Evolutionary conservation across 2,329 filamentous ascomycete genomes (phyloP), one percentile per base, ranked within the genome.

Genomic region (Penicillium sp.): DNA sequence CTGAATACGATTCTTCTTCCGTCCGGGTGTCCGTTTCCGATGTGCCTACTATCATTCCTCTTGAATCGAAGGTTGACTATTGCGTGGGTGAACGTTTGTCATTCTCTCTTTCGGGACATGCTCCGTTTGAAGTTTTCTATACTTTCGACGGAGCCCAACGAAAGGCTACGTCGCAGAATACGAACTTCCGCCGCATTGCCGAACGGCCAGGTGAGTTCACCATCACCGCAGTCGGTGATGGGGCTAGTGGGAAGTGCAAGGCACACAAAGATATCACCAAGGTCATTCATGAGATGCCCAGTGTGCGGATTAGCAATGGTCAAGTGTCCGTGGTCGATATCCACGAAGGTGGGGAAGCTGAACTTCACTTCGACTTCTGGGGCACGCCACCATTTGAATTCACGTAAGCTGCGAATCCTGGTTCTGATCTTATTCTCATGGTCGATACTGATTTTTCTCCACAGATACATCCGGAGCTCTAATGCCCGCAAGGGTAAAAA

Each of bases 331-430:
- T 90, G 64, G 88, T 96, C 35, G 95, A 98, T 71, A 99, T 99
- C 61, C 96, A 98, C 73, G 93, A 99, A 79, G 95, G 95, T 65
- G 92, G 92, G 60, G 90, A 96, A 72, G 92, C 95, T 1, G 91
- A 97, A 71, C 92, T 99, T 52, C 79, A 92, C 8, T 98, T 99
- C 67, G 91, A 96, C 68, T 99, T 99, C 77, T 93, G 90, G 80
- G 95, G 96, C 55, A 93, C 91, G 6, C 92, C 95, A 60, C 95
- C 95, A 1, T 99, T 99, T 69, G 95, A 98, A 76, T 99, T 98
- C 72, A 97, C 93, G 56, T 83, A 74, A 72, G 80, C 75, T 43
- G 4, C n/a, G 25, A 26, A 13, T 19, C 11, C 21, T 49, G 19
- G 4, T 55, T 23, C 33, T 16, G 6, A 42, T 23, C 5, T 4